Evolutionary conservation across 208 protist species (phyloP), one percentile per base, ranked within the genome.

Genomic region (Wallacemonas sp.): DNA sequence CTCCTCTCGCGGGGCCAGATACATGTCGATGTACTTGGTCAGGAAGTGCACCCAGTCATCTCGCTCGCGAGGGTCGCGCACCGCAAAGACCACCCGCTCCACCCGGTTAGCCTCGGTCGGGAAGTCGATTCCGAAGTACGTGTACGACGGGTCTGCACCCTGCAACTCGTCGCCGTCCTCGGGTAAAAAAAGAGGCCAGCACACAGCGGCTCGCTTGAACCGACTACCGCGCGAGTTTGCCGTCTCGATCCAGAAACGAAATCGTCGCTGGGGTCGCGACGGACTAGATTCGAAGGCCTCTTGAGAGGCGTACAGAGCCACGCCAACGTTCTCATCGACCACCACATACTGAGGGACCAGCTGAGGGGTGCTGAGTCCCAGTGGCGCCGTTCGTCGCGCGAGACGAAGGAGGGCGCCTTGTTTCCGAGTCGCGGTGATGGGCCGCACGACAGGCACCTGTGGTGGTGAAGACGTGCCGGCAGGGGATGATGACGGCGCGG

Each of bases 1-100:
- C 58, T 89, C 80, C 9, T 73, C 68, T 0, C 80, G 68, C 12
- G 71, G 73, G 0, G 79, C 44, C 22, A 93, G 71, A 61, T 81
- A 93, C 2, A 88, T 41, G 39, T 85, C 79, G 9, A 89, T 80
- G 70, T 89, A 93, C 57, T 81, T 76, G 19, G 78, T 87, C 17
- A 90, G 57, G 57, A 88, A 69, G 46, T 65, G 45, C 46, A 90
- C 83, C 82, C 87, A 93, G 38, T 59, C 73, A 60, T 83, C 55
- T 29, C 83, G 70, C 66, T 85, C 81, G 32, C 30, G 63, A 9
- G 55, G 17, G 13, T 60, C 73, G 19, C 50, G 26, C n/a, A 75
- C 68, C 10, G 63, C 83, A 39, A 90, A 62, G 19, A 86, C 67
- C n/a, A 83, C 17, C 63, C 77, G 67, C 46, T 79, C 67, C 17